Conservation (phyloP, 2,329 filamentous ascomycete genomes). For the Knoxdaviesia capensis region DNA sequence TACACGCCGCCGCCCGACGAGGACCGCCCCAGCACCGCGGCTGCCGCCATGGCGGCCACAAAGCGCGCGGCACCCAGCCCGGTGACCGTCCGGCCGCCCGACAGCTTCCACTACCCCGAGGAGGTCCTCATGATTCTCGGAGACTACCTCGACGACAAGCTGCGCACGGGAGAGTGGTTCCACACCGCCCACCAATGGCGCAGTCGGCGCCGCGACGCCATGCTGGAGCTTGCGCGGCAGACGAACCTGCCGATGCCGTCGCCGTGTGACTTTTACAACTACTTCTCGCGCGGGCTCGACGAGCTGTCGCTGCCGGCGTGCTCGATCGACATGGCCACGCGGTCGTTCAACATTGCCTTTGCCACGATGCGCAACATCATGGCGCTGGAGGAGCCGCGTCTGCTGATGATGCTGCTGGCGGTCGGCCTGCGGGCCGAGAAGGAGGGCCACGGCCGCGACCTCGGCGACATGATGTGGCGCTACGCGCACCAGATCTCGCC, state of each 20-base stretch:
- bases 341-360: conserved; percentile 5
- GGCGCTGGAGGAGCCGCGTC: conserved; percentile 4
- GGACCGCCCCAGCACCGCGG: neutral
- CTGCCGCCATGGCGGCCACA: too few species aligned
- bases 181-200: neutral
- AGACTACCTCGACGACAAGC: conserved; percentile 2
- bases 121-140: conserved; percentile 3
- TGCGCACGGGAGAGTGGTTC: conserved; percentile 3
- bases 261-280: conserved; percentile 3
- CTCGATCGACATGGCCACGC: conserved; percentile 1
- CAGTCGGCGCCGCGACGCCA: neutral
- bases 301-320: conserved; percentile 1
- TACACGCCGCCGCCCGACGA: conserved; percentile 2
- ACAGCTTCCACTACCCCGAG: conserved; percentile 3
- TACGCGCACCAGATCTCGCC: conserved; percentile 4
- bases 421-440: conserved; percentile 4
- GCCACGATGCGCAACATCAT: conserved; percentile 3
- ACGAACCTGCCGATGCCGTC: too few species aligned
- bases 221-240: too few species aligned
- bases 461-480: conserved; percentile 4
- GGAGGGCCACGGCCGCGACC: conserved; percentile 3
- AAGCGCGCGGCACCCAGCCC: too few species aligned
- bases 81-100: conserved; percentile 2
- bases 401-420: conserved; percentile 4
- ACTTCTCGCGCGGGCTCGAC: conserved; percentile 3